Evolutionary conservation across 306 rosid species (phyloP), one percentile per base, ranked within the genome.

Genomic region (Vicia faba): DNA sequence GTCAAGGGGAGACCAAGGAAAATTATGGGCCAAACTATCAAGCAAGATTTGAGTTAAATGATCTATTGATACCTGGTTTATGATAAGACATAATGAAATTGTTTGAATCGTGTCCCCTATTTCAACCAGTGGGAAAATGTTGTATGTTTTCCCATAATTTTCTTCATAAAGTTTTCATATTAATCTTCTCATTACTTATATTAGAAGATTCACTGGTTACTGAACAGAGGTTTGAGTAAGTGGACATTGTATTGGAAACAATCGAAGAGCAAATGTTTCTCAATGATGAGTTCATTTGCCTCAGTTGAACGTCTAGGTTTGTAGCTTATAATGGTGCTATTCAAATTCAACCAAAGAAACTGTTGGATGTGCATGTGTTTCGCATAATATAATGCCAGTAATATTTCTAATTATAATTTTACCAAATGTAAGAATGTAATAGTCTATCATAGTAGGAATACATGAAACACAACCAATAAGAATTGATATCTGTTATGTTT

Each of bases 221-320:
- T 43, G 20, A 43, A 64, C 16, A 54, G 38, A 33, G 65, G 65
- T 64, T 31, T 43, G 41, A 13, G 55, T 54, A 28, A 26, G 61
- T 72, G 46, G 31, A 11, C 31, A 25, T 25, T 49, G 23, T 20
- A n/a, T 73, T 40, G 56, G 77, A 62, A 50, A 72, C 64, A 55
- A 15, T 26, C 69, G 45, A 63, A 50, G 55, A 44, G 64, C 11
- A 51, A 2, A 50, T 11, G 13, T 62, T 40, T 39, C 12, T 51
- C 5, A 51, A 40, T 63, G 56, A 35, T 11, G 51, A 64, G 18
- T 64, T 64, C 40, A 55, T 65, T 48, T 64, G 38, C 43, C 29
- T 43, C 20, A 19, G 38, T 45, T 4, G 49, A 33, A 58, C 4
- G 60, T 58, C 33, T 45, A 14, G 15, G 28, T 11, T 25, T 31